Conservation (phyloP, 2,329 filamentous ascomycete genomes). For the Sarocladium brachiariae region DNA sequence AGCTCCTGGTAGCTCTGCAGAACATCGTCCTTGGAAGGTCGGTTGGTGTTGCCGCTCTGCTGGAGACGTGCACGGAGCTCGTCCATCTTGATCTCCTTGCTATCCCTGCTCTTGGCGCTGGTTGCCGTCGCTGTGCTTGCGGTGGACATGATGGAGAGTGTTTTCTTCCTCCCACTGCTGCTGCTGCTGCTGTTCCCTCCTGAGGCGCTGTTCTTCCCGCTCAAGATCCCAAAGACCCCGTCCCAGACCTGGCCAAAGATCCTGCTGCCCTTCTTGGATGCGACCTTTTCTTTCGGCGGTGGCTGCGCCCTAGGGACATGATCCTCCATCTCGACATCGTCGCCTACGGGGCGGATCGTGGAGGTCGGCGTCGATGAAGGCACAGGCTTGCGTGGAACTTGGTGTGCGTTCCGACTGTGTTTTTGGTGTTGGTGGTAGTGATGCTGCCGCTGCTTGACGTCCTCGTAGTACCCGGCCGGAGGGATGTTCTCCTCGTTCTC, state of each 20-base stretch:
- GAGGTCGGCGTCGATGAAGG: slow-evolving; percentile 12
- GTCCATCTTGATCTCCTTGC: slow-evolving; percentile 11
- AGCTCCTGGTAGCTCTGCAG: slow-evolving; percentile 50
- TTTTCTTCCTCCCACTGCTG: slow-evolving; percentile 12
- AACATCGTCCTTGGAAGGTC: slow-evolving; percentile 41
- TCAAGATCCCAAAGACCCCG: slow-evolving; percentile 26
- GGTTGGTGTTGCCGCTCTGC: slow-evolving; percentile 15
- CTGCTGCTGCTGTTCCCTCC: slow-evolving; percentile 18
- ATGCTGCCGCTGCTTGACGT: slow-evolving; percentile 9
- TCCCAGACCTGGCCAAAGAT: slow-evolving; percentile 32
- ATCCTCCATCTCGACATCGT: slow-evolving; percentile 4
- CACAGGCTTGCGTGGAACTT: slow-evolving; percentile 7
- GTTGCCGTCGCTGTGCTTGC: slow-evolving; percentile 2
- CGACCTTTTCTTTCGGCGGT: slow-evolving; percentile 15
- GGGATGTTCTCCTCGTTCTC: slow-evolving; percentile 25
- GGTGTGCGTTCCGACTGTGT: too few species aligned
- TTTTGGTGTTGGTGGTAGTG: background rate
- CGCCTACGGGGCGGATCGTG: slow-evolving; percentile 11
- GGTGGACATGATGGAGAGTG: slow-evolving; percentile 2
- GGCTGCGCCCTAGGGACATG: background rate
- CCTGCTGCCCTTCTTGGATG: slow-evolving; percentile 20
- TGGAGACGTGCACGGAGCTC: slow-evolving; percentile 12
- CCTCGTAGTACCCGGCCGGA: background rate
- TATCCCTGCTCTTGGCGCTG: slow-evolving; percentile 5
- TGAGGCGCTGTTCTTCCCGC: too few species aligned